Base-by-base conservation (phyloP, 257 asterid genomes). In the Eustoma russellianum region DNA sequence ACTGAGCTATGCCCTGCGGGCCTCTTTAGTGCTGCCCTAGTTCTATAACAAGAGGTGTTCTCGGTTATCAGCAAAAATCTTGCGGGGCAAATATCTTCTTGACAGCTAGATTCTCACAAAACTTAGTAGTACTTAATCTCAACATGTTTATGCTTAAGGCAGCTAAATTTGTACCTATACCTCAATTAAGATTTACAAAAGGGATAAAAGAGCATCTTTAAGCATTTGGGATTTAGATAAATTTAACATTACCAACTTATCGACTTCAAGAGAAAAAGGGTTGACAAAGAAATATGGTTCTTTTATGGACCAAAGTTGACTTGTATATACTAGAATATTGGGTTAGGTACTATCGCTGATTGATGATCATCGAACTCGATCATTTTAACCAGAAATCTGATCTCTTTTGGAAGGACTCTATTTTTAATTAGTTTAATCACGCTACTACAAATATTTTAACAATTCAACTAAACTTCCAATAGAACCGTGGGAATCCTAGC, bases 401-500 rank as follows among this genome's bases (percentile, higher is more conserved):
- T 28, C 30, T 52, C 14, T n/a, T 49, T 24, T 14, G 41, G 50
- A 17, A 51, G 45, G 41, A 8, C 28, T 35, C 41, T 59, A 6
- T 5, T 40, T 2, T 1, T 19, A 19, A 19, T 19, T 19, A 19
- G 28, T 19, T 19, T 19, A 9, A 9, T 14, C 43, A 40, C 5
- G 50, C 24, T 49, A 12, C 28, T 7, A 34, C 16, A 38, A 48
- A 8, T 43, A 28, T 28, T 52, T n/a, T 6, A 41, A 17, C 2
- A 45, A 46, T 46, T 60, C 75, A 76, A 74, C 82, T 48, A 74
- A 74, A 60, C 77, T 61, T 63, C 28, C 75, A 74, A 68, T 78
- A 34, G 47, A 66, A 53, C 72, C 48, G 63, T 48, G 49, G 74
- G 86, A 70, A 79, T 77, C 82, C 77, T 48, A 74, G 61, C 77